These are phyloP conservation scores for Salix suchowensis DNA, from an alignment of 345 rosid genomes.

Conservation along the genomic window DNA sequence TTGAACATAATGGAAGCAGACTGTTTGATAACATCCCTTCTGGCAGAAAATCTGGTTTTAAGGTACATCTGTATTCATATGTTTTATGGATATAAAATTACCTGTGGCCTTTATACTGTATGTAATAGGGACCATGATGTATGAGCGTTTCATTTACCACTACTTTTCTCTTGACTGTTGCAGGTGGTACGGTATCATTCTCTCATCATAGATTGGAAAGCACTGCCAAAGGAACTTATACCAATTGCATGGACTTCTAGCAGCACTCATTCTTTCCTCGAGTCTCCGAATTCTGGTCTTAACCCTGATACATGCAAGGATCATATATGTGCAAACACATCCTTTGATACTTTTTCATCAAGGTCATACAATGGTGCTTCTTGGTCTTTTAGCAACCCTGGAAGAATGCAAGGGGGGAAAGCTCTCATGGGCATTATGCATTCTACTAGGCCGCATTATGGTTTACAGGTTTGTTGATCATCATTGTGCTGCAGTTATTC, in stretches of 20 bases:
- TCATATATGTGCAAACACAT: slow-evolving; percentile 17
- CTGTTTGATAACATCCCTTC: slow-evolving; percentile 74
- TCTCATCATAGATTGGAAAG: slow-evolving; percentile 64
- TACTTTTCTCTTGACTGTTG: neutral
- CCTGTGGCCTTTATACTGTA: neutral
- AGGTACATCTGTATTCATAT: slow-evolving; percentile 41
- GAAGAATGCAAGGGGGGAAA: slow-evolving; percentile 28
- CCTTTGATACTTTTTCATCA: slow-evolving; percentile 24
- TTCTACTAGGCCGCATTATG: slow-evolving; percentile 82
- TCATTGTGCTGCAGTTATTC: neutral
- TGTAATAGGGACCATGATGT: neutral
- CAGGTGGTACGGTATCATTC: slow-evolving; percentile 98
- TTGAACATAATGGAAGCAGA: slow-evolving; percentile 69
- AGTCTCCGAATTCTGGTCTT: slow-evolving; percentile 31
- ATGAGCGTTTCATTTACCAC: neutral
- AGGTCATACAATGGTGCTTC: slow-evolving; percentile 24
- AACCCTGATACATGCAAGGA: slow-evolving; percentile 24
- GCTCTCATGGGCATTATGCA: slow-evolving; percentile 90
- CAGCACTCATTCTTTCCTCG: slow-evolving; percentile 50
- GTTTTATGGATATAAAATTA: neutral
- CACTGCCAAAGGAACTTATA: slow-evolving; percentile 75
- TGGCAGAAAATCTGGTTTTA: slow-evolving; percentile 74
- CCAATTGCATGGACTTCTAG: slow-evolving; percentile 81
- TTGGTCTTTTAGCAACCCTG: slow-evolving; percentile 26
- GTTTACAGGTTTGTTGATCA: slow-evolving; percentile 66